Evolutionary conservation across 768 basidiomycete species (phyloP).

Genomic region (Lentinula boryana): DNA sequence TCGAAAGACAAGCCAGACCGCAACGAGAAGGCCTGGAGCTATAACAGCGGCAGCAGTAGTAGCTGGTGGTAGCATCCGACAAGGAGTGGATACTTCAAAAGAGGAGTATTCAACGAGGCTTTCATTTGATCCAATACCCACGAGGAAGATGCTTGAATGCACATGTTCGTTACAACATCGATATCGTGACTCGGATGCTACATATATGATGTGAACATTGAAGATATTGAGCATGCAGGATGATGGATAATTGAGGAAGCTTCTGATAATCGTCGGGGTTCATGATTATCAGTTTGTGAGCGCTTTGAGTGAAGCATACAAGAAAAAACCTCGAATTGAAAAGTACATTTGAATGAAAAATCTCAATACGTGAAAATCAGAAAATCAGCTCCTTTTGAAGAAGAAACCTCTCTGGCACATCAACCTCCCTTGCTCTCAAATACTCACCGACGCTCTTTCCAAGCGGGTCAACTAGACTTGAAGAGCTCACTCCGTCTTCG

Average conservation of each 20-base stretch:
- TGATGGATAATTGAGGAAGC: no score
- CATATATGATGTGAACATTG: no score
- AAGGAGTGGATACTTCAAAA: neutral
- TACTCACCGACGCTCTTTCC: constrained; percentile 3
- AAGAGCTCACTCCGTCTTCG: constrained; percentile 2
- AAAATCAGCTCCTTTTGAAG: neutral
- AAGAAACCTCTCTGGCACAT: constrained; percentile 1
- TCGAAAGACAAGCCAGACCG: neutral
- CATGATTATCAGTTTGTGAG: no score
- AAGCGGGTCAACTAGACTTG: neutral
- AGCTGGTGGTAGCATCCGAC: neutral
- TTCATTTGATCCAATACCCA: neutral
- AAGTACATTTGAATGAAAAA: no score
- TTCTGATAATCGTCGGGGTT: no score
- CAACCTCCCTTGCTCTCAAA: neutral
- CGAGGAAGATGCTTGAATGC: neutral
- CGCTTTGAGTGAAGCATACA: no score
- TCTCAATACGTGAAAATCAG: neutral
- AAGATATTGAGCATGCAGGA: no score
- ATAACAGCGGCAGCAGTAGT: neutral
- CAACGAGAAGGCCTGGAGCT: neutral
- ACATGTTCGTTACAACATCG: neutral
- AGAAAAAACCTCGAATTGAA: no score
- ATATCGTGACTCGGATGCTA: no score
- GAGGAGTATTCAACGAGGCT: neutral